Evolutionary conservation across 1,284 basidiomycete genomes (phyloP).

Genomic region (Papiliotrema nemorosa): DNA sequence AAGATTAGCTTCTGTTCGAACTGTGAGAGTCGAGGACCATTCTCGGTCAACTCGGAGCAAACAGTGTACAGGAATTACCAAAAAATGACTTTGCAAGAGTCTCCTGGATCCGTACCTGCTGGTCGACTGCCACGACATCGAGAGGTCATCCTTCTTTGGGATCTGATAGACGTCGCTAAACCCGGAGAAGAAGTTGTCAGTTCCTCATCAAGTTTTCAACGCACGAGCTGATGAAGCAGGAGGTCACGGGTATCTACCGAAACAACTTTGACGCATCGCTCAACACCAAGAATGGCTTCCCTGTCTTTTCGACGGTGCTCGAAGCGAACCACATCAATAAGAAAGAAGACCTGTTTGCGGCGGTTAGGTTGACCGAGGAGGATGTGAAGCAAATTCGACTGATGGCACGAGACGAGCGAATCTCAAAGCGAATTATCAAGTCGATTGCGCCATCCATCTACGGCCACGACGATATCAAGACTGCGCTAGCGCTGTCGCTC

Average conservation of each 20-base stretch:
- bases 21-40: slow-evolving; percentile 92
- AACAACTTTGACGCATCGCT: slow-evolving; percentile 99
- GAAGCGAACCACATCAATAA: slow-evolving; percentile 98
- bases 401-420: slow-evolving; percentile 84
- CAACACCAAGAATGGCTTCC: slow-evolving; percentile 98
- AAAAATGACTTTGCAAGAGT: slow-evolving; percentile 97
- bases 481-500: slow-evolving; percentile 88
- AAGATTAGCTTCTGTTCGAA: slow-evolving; percentile 91
- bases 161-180: slow-evolving; percentile 95
- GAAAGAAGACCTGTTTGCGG: slow-evolving; percentile 89
- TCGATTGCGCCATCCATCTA: slow-evolving; percentile 98
- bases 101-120: slow-evolving; percentile 95
- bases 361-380: slow-evolving; percentile 93
- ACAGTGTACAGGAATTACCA: slow-evolving; percentile 99
- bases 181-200: slow-evolving; percentile 95
- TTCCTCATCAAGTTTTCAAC: slow-evolving; percentile 14
- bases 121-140: slow-evolving; percentile 94
- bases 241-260: slow-evolving; percentile 94
- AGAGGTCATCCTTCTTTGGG: slow-evolving; percentile 95
- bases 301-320: slow-evolving; percentile 96
- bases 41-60: slow-evolving; percentile 94
- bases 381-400: slow-evolving; percentile 88
- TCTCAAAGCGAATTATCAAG: slow-evolving; percentile 95
- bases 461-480: slow-evolving; percentile 98
- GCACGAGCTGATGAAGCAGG: slow-evolving; percentile 52